A percentile compares a stretch with the other conserved stretches of the same genome.
These are phyloP conservation scores for Aspergillus thermomutatus DNA, from an alignment of 2,329 filamentous ascomycete species.

Conservation along the genomic window DNA sequence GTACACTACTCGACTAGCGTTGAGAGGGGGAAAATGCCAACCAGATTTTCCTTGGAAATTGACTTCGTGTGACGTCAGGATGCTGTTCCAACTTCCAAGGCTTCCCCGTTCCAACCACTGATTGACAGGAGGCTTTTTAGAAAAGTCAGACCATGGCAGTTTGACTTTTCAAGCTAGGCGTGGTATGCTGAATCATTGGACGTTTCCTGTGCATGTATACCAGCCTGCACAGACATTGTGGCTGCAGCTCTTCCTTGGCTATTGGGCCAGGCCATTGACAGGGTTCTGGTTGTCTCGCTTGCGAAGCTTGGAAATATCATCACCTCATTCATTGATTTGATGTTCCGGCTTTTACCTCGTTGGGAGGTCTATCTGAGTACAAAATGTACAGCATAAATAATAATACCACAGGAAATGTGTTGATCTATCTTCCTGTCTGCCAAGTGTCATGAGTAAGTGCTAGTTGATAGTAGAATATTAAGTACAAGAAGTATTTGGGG, in stretches of 20 bases:
- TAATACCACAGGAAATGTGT: not conserved
- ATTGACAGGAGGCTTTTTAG: not conserved
- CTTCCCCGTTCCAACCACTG: not conserved
- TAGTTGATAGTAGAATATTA: not conserved
- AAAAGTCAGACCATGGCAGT: not conserved
- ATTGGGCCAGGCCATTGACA: not conserved
- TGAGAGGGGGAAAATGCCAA: not conserved
- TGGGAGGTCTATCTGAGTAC: not conserved
- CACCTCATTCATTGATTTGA: not conserved
- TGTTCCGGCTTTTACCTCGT: not conserved
- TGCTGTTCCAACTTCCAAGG: not conserved
- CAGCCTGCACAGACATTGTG: not conserved
- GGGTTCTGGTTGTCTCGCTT: not conserved
- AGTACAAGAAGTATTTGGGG: not conserved
- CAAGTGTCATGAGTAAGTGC: not conserved
- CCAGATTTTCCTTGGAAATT: not conserved
- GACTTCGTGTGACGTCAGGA: not conserved
- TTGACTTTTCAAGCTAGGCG: not conserved
- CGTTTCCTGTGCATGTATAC: not conserved
- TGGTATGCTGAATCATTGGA: not conserved
- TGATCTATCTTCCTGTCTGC: too few relatives aligned
- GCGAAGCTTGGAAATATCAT: not conserved
- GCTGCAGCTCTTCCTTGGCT: not conserved
- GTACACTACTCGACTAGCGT: too few relatives aligned
- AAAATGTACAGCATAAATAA: not conserved